Percentiles rank a stretch among this genome's conserved stretches.
Evolutionary conservation across 78 protist genomes (phyloP).

Genomic region (slime mould (Dictyostelium discoideum)): DNA sequence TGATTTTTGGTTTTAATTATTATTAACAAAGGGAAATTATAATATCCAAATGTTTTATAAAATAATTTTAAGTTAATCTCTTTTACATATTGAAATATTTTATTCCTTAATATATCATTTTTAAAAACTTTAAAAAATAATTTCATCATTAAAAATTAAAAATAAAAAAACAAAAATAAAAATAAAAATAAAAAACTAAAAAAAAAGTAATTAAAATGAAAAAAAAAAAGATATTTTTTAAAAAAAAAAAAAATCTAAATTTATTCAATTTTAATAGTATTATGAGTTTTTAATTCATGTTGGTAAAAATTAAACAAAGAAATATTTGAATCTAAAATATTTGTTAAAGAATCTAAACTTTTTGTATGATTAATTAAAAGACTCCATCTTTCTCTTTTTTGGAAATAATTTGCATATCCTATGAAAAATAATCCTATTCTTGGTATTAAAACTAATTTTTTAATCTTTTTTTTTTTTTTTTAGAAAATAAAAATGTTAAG

Average conservation of each 20-base stretch:
- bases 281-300: neutral
- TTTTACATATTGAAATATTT: neutral
- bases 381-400: conserved; percentile 12
- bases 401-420: neutral
- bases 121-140: neutral
- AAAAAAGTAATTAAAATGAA: neutral
- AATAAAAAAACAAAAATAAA: neutral
- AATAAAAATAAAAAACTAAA: neutral
- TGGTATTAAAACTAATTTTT: neutral
- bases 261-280: neutral
- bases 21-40: neutral
- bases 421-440: conserved; percentile 16
- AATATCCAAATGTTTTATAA: neutral
- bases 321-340: neutral
- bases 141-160: neutral
- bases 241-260: neutral
- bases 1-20: neutral
- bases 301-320: neutral
- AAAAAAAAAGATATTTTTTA: too few relatives aligned
- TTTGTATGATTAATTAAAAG: neutral
- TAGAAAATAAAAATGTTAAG: neutral
- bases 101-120: neutral
- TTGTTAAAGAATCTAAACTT: neutral
- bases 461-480: neutral
- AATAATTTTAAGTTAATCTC: neutral